Evolutionary conservation across 768 basidiomycete species (phyloP), one percentile per base, ranked within the genome.

Genomic region (Imleria badia): DNA sequence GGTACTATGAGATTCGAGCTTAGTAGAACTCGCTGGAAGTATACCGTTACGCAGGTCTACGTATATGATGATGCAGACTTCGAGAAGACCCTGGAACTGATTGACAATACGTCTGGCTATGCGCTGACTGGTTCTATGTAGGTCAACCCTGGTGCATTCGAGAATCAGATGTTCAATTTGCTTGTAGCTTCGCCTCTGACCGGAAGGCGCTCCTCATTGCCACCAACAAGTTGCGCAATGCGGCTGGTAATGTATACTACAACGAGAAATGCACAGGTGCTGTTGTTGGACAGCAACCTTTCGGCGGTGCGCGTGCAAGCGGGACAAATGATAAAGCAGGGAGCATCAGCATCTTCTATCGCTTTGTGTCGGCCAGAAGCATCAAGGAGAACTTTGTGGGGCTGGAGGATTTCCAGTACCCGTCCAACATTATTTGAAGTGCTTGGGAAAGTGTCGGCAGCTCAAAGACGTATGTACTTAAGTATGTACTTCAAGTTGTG

Each of bases 301-400:
- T 99, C 68, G 97, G 97, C 45, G 97, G 97, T 30, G 91, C 85
- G 3, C 84, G 95, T 35, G 90, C 81, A 31, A 92, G 89, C 66
- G 96, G 97, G 29, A 99, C 96, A 58, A 98, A 98, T 77, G 97
- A 98, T 73, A 99, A 98, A 76, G 94, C 95, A 1, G 97, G 90
- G 22, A 92, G 90, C 58, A 83, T 91, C 57, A 77, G 72, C 45
- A 82, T 88, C 65, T 87, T 83, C 74, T 85, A 84, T 72, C 79
- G 95, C 52, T 93, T 94, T 72, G 84, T 96, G 56, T 86, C 86
- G 52, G 85, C 91, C 48, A 81, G 97, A 67, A 93, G 87, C 62
- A 94, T 99, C 79, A 99, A 99, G 80, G 97, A 99, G 78, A 94
- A 89, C 69, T 98, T 98, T 65, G 84, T 95, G 38, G 85, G 82